These are phyloP conservation scores for Phytophthora pluvialis DNA, from an alignment of 352 stramenopile species.

Conservation along the genomic window DNA sequence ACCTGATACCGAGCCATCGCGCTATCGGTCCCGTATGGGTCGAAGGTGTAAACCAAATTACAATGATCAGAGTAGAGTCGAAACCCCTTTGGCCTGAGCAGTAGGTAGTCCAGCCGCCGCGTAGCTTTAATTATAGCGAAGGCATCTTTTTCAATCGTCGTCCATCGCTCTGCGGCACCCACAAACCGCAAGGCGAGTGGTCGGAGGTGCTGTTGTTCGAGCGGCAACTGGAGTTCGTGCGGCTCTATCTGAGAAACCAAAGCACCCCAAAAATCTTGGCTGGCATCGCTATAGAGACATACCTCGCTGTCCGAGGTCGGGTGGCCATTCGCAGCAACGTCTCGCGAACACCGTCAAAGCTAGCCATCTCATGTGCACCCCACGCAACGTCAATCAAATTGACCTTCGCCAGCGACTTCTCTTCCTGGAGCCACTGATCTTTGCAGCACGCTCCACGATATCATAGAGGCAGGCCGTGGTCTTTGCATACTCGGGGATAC, in stretches of 20 bases:
- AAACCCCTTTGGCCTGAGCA: conserved; percentile 17
- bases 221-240: neutral
- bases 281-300: conserved; percentile 9
- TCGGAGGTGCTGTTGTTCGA: neutral
- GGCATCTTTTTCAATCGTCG: conserved; percentile 32
- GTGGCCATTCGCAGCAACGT: conserved; percentile 26
- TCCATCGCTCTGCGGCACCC: neutral
- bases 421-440: neutral
- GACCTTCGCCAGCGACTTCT: neutral
- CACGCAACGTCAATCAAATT: conserved; percentile 11
- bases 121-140: conserved; percentile 19
- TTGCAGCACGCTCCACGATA: conserved; percentile 13
- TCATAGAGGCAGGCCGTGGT: conserved; percentile 3
- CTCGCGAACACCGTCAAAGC: neutral
- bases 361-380: conserved; percentile 3
- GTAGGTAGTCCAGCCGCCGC: conserved; percentile 16
- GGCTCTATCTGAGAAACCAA: neutral
- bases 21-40: neutral
- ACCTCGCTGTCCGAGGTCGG: neutral
- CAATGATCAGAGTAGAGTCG: conserved; percentile 28
- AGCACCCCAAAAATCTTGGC: conserved; percentile 2
- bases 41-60: conserved; percentile 30
- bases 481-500: conserved; percentile 32
- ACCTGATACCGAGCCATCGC: conserved; percentile 14
- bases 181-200: conserved; percentile 5